A percentile compares a stretch with the other conserved stretches of the same genome.
These are phyloP conservation scores for Phytophthora fragariae DNA, from an alignment of 352 stramenopile genomes.

Conservation along the genomic window DNA sequence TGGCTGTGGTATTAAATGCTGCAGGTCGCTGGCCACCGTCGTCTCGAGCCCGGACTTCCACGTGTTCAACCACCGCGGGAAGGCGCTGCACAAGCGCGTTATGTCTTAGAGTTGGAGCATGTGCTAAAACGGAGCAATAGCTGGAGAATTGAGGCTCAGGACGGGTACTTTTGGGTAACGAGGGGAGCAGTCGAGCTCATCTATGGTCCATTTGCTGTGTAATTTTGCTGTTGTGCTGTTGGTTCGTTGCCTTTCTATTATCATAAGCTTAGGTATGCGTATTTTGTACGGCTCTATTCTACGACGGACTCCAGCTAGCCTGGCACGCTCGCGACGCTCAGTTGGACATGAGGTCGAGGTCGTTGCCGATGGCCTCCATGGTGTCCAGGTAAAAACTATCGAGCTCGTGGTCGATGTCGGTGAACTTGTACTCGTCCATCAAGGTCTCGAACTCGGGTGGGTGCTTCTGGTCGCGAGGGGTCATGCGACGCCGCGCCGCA, in stretches of 20 bases:
- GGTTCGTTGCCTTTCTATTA: conserved; percentile 26
- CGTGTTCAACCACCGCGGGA: conserved; percentile 85
- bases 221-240: conserved; percentile 9
- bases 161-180: conserved; percentile 14
- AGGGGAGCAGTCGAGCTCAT: background rate
- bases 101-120: conserved; percentile 35
- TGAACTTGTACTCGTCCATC: conserved; percentile 81
- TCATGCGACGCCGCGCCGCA: conserved; percentile 23
- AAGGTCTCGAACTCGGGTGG: conserved; percentile 77
- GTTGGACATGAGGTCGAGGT: conserved; percentile 71
- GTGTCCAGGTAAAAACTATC: conserved; percentile 84
- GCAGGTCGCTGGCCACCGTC: conserved; percentile 70
- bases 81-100: conserved; percentile 77
- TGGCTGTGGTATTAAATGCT: background rate
- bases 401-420: conserved; percentile 84
- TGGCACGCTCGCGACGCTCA: conserved; percentile 29
- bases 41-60: conserved; percentile 79
- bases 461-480: conserved; percentile 52
- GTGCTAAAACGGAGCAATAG: background rate
- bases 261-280: conserved; percentile 29
- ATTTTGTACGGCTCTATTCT: conserved; percentile 34
- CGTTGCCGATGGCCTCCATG: conserved; percentile 67
- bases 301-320: conserved; percentile 19
- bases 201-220: conserved; percentile 14
- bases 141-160: background rate